Evolutionary conservation across 345 rosid genomes (phyloP).

Genomic region (Sisymbrium altissimum): DNA sequence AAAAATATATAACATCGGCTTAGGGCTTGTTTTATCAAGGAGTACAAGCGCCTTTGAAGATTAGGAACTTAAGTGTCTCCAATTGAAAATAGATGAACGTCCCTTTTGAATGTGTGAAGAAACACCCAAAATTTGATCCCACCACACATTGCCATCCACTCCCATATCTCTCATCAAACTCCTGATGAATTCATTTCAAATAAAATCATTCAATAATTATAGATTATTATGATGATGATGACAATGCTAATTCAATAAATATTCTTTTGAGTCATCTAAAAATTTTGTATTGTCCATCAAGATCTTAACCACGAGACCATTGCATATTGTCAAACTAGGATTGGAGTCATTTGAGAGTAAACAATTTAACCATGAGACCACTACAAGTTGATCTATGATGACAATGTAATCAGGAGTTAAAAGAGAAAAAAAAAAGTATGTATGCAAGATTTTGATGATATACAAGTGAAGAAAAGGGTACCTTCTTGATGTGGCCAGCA

Average conservation of each 20-base stretch:
- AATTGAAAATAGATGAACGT: slow-evolving; percentile 65
- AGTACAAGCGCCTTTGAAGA: slow-evolving; percentile 66
- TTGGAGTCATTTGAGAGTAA: background rate
- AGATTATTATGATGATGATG: background rate
- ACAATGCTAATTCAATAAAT: background rate
- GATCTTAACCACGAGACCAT: background rate
- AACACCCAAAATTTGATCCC: slow-evolving; percentile 75
- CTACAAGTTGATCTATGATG: background rate
- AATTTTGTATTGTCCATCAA: background rate
- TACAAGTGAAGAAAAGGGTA: background rate
- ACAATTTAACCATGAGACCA: background rate
- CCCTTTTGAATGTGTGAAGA: slow-evolving; percentile 72
- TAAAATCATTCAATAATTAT: background rate
- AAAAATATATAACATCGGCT: background rate
- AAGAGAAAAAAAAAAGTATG: too few relatives aligned
- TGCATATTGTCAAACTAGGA: background rate
- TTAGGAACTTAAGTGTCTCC: slow-evolving; percentile 64
- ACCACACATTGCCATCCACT: slow-evolving; percentile 84
- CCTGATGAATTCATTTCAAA: slow-evolving; percentile 40
- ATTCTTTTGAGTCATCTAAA: background rate
- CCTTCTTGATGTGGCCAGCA: slow-evolving; percentile 71
- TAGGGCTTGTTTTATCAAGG: slow-evolving; percentile 16
- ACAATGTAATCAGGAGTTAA: background rate
- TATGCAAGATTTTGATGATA: background rate
- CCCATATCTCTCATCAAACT: slow-evolving; percentile 59